Evolutionary conservation across 2,329 filamentous ascomycete species (phyloP).

Genomic region (Sporothrix inflata): DNA sequence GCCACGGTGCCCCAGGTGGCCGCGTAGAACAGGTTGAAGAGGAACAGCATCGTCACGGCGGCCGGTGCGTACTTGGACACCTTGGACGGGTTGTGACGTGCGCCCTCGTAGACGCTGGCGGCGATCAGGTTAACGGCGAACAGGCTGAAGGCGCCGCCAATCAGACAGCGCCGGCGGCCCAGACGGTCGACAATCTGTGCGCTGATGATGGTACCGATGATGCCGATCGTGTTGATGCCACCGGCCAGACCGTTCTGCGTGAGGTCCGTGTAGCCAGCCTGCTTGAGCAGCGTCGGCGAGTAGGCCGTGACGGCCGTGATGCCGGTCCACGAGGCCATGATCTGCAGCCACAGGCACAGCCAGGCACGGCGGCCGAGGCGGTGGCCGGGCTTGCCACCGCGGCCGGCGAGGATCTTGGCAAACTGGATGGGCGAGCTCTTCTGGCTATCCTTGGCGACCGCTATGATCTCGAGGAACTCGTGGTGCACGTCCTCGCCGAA

Average conservation of each 20-base stretch:
- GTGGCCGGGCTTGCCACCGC: slow-evolving; percentile 41
- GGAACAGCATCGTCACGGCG: slow-evolving; percentile 52
- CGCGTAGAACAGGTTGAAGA: slow-evolving; percentile 56
- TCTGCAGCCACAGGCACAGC: slow-evolving; percentile 47
- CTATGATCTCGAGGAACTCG: slow-evolving; percentile 48
- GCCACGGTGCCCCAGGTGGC: slow-evolving; percentile 55
- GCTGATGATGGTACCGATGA: slow-evolving; percentile 55
- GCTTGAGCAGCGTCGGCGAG: slow-evolving; percentile 41
- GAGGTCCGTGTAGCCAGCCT: slow-evolving; percentile 44
- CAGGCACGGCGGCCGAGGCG: slow-evolving; percentile 47
- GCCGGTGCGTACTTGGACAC: slow-evolving; percentile 48
- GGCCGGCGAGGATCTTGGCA: slow-evolving; percentile 45
- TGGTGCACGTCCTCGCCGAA: slow-evolving; percentile 44
- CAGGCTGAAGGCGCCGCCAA: slow-evolving; percentile 45
- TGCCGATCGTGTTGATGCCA: slow-evolving; percentile 55
- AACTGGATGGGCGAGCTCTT: slow-evolving; percentile 45
- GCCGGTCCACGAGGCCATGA: slow-evolving; percentile 50
- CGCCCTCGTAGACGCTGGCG: slow-evolving; percentile 48
- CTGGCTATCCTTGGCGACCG: slow-evolving; percentile 45
- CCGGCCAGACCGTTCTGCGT: slow-evolving; percentile 54
- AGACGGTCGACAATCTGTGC: slow-evolving; percentile 55
- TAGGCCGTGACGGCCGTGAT: slow-evolving; percentile 48
- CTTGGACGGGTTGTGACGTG: slow-evolving; percentile 42
- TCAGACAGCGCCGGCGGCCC: slow-evolving; percentile 48
- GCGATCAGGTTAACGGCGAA: slow-evolving; percentile 47